Evolutionary conservation across 2,329 filamentous ascomycete species (phyloP).

Genomic region (Ascochyta pisi): DNA sequence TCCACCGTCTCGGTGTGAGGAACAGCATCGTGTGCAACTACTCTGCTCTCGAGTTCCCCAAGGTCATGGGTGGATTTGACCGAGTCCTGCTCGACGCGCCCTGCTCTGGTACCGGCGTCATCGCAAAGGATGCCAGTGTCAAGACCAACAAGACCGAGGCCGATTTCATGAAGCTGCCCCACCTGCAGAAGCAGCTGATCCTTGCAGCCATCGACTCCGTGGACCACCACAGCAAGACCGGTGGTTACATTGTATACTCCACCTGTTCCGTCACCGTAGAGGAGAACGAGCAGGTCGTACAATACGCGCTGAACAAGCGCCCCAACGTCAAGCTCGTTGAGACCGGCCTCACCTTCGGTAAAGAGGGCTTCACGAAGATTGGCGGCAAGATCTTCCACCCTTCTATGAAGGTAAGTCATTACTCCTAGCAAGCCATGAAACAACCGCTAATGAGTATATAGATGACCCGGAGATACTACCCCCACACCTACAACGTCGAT

Average conservation of each 20-base stretch:
- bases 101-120: slow-evolving; percentile 96
- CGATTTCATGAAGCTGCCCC: slow-evolving; percentile 91
- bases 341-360: slow-evolving; percentile 87
- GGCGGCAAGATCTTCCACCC: slow-evolving; percentile 91
- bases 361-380: slow-evolving; percentile 89
- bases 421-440: not conserved
- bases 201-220: slow-evolving; percentile 94
- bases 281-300: slow-evolving; percentile 91
- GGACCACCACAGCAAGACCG: slow-evolving; percentile 88
- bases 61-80: slow-evolving; percentile 94
- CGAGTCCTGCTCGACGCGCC: slow-evolving; percentile 92
- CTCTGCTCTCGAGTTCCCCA: slow-evolving; percentile 91
- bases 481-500: slow-evolving; percentile 67
- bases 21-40: slow-evolving; percentile 97
- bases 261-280: slow-evolving; percentile 95
- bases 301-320: slow-evolving; percentile 88
- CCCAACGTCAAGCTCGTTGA: slow-evolving; percentile 95
- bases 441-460: slow-evolving; percentile 61
- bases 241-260: slow-evolving; percentile 94
- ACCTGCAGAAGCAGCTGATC: slow-evolving; percentile 92
- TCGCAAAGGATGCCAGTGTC: slow-evolving; percentile 93
- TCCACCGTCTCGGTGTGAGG: slow-evolving; percentile 90
- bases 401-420: slow-evolving; percentile 74
- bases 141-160: slow-evolving; percentile 98
- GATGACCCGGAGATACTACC: slow-evolving; percentile 47